Percentiles rank a stretch among this genome's conserved stretches.
These are phyloP conservation scores for Ophiocytium majus DNA, from an alignment of 352 stramenopile species.

Conservation along the genomic window DNA sequence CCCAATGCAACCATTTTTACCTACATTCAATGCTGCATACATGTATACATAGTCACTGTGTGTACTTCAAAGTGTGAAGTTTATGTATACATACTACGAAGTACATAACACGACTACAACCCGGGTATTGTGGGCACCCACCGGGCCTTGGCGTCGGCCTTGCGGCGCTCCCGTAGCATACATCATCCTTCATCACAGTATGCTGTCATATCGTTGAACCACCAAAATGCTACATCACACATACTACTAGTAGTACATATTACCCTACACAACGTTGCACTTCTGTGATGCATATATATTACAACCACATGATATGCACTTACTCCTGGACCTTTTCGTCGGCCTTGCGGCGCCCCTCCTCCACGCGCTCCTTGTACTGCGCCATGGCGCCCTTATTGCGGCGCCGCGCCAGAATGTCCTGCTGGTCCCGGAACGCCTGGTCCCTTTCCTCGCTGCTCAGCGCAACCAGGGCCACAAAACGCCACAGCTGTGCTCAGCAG, in stretches of 20 bases:
- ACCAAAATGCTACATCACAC: neutral
- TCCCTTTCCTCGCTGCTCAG: neutral
- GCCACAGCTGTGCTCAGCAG: no score
- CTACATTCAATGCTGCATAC: no score
- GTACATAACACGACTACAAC: no score
- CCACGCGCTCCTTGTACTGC: constrained; percentile 43
- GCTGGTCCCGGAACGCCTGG: constrained; percentile 1
- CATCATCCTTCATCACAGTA: no score
- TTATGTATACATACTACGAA: no score
- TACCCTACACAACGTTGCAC: neutral
- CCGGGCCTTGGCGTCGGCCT: no score
- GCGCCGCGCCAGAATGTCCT: constrained; percentile 14
- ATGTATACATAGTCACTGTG: no score
- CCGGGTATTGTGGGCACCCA: no score
- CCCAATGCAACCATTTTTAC: no score
- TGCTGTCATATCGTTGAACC: neutral
- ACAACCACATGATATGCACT: constrained; percentile 14
- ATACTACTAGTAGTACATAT: neutral
- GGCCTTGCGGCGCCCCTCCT: constrained; percentile 26
- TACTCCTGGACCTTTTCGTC: constrained; percentile 45
- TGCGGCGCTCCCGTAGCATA: no score
- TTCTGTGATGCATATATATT: neutral
- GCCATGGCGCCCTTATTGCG: constrained; percentile 47
- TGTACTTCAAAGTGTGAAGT: no score
- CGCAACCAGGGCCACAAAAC: no score